Evolutionary conservation across 2,329 filamentous ascomycete species (phyloP).

Genomic region (Coniochaeta sp.): DNA sequence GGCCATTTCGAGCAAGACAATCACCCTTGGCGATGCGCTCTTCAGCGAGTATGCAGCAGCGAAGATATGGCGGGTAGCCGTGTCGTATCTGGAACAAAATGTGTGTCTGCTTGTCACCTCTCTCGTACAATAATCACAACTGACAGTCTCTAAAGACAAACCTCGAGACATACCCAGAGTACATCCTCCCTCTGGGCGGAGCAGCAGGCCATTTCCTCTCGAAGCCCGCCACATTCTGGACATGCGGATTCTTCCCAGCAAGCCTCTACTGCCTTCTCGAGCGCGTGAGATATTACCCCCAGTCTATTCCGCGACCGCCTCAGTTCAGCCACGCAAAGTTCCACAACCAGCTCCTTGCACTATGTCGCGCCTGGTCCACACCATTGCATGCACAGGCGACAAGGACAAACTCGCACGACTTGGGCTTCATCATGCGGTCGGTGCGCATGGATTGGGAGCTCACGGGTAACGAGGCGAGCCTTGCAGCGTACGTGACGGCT

Average conservation of each 20-base stretch:
- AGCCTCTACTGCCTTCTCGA: background rate
- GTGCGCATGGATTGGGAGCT: background rate
- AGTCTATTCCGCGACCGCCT: background rate
- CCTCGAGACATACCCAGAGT: constrained; percentile 8
- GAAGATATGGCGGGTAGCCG: constrained; percentile 10
- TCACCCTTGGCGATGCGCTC: constrained; percentile 1
- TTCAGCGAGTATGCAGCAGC: constrained; percentile 7
- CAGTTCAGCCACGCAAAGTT: background rate
- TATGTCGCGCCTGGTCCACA: background rate
- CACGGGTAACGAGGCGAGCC: background rate
- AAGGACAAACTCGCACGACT: background rate
- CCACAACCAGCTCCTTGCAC: background rate
- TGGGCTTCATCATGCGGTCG: background rate
- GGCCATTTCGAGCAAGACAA: background rate
- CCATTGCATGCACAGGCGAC: background rate
- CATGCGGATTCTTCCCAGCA: constrained; percentile 1
- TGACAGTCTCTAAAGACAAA: background rate
- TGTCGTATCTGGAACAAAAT: constrained; percentile 3
- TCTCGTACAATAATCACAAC: background rate
- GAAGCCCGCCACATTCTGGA: background rate
- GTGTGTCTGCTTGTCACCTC: background rate
- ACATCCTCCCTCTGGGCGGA: constrained; percentile 4
- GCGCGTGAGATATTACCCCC: background rate
- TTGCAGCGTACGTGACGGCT: background rate
- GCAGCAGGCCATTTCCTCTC: constrained; percentile 3